A percentile compares a stretch with the other conserved stretches of the same genome.
Conservation (phyloP, 371 early-diverging fungal genomes). For the Saksenaea oblongispora region DNA sequence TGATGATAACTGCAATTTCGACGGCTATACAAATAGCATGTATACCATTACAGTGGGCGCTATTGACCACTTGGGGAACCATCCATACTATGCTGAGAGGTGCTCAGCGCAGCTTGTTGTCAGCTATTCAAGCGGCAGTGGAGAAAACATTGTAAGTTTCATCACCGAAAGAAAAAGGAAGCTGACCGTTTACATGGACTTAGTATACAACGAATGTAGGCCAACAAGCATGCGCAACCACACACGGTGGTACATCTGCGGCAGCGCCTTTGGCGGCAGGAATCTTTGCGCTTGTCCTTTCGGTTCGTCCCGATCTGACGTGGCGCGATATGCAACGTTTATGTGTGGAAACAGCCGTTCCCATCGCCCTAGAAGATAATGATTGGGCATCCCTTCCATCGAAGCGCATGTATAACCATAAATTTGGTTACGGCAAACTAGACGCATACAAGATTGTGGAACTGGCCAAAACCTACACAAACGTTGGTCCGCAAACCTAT, state of each 20-base stretch:
- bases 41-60: constrained; percentile 94
- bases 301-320: constrained; percentile 75
- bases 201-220: constrained; percentile 75
- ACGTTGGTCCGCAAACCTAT: constrained; percentile 62
- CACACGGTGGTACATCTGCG: constrained; percentile 89
- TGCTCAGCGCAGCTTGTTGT: constrained; percentile 89
- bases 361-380: constrained; percentile 61
- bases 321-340: constrained; percentile 93
- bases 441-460: constrained; percentile 85
- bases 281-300: constrained; percentile 73
- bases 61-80: constrained; percentile 70
- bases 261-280: constrained; percentile 90
- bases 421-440: constrained; percentile 88
- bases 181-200: not conserved
- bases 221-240: constrained; percentile 56
- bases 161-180: not conserved
- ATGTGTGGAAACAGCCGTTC: constrained; percentile 77
- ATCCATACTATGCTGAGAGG: constrained; percentile 85
- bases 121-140: constrained; percentile 79
- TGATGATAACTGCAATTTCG: constrained; percentile 94
- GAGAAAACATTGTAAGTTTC: constrained; percentile 56
- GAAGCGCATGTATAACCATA: constrained; percentile 83
- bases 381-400: constrained; percentile 67
- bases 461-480: constrained; percentile 58
- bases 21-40: constrained; percentile 94